phyloP scores from a whole-genome alignment of 2,329 filamentous ascomycete species.

The Amphichorda felina region DNA sequence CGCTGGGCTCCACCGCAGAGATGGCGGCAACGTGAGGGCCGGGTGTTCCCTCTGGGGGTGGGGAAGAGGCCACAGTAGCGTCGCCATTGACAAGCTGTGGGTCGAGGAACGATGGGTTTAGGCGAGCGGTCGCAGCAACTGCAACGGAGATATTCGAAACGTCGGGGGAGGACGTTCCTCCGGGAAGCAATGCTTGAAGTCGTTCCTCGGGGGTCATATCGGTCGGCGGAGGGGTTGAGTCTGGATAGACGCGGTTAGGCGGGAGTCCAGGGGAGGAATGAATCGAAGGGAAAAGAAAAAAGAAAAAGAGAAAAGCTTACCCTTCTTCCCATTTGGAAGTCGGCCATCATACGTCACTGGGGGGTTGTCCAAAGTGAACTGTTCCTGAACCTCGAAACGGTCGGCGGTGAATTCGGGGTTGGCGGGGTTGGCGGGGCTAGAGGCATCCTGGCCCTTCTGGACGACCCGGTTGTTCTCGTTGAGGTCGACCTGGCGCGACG shows the following conservation, averaged over 20 bases:
- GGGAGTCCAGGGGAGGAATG: no score
- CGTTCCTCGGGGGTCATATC: constrained; percentile 36
- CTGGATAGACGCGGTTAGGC: constrained; percentile 8
- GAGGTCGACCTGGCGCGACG: constrained; percentile 67
- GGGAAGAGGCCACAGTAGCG: constrained; percentile 7
- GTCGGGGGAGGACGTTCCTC: constrained; percentile 24
- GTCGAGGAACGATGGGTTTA: constrained; percentile 42
- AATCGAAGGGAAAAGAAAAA: no score
- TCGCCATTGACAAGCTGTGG: constrained; percentile 24
- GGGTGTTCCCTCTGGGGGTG: constrained; percentile 3
- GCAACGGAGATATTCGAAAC: constrained; percentile 41
- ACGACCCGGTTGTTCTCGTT: constrained; percentile 48
- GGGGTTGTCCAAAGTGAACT: constrained; percentile 45
- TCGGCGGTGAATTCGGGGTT: constrained; percentile 15
- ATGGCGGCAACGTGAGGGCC: not conserved
- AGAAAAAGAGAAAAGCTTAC: constrained; percentile 7
- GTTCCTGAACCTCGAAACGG: constrained; percentile 43
- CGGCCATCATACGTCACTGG: constrained; percentile 32
- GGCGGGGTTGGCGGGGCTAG: constrained; percentile 9
- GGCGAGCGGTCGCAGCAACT: constrained; percentile 41
- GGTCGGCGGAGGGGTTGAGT: constrained; percentile 12
- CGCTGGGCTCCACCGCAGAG: constrained; percentile 9
- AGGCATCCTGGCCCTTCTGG: constrained; percentile 20
- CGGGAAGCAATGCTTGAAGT: constrained; percentile 32
- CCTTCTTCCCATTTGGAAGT: constrained; percentile 8